These are phyloP conservation scores for Fomitopsis pulvina DNA, from an alignment of 768 basidiomycete species.

Conservation along the genomic window DNA sequence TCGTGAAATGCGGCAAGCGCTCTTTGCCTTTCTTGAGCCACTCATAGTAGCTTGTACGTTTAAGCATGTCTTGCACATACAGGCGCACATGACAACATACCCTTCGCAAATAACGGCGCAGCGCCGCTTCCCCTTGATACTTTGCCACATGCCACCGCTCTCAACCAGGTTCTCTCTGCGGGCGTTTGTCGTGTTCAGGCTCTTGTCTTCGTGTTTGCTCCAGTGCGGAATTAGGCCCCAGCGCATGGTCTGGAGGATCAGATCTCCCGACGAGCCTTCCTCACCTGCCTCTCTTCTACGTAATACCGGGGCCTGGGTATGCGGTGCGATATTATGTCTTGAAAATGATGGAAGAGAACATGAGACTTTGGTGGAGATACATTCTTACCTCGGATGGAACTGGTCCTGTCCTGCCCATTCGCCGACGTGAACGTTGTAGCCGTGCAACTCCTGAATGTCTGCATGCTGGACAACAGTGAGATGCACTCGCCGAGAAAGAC, in stretches of 20 bases:
- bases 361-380: neutral
- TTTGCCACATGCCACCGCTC: constrained; percentile 79
- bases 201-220: constrained; percentile 68
- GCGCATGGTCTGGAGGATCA: constrained; percentile 75
- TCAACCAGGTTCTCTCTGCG: constrained; percentile 75
- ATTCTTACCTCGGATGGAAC: constrained; percentile 12
- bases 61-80: neutral
- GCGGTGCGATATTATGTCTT: constrained; percentile 82
- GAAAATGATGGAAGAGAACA: neutral
- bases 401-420: constrained; percentile 14
- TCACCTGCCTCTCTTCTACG: constrained; percentile 34
- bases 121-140: constrained; percentile 73
- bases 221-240: constrained; percentile 90
- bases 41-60: constrained; percentile 75
- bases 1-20: constrained; percentile 78
- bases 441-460: constrained; percentile 12
- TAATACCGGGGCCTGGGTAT: constrained; percentile 71
- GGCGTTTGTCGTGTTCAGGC: constrained; percentile 85
- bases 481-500: neutral
- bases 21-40: constrained; percentile 84
- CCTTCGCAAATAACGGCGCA: constrained; percentile 84
- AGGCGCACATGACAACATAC: constrained; percentile 28
- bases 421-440: constrained; percentile 14
- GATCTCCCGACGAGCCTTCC: constrained; percentile 9
- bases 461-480: constrained; percentile 7